These are phyloP conservation scores for Plantago major DNA, from an alignment of 257 asterid genomes.

Conservation along the genomic window DNA sequence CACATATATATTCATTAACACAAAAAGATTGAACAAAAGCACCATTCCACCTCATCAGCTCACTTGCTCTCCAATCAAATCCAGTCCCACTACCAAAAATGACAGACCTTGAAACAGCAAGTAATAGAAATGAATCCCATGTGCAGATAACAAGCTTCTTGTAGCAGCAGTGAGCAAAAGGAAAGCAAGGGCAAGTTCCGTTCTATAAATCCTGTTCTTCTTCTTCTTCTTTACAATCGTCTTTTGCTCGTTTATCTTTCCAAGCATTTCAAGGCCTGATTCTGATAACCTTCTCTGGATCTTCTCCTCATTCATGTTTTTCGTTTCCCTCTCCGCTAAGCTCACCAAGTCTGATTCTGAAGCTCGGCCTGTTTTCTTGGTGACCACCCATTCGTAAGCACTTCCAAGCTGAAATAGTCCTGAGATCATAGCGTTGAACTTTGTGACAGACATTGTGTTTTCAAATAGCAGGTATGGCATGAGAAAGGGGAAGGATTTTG, in stretches of 20 bases:
- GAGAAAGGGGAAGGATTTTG: slow-evolving; percentile 83
- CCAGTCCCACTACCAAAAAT: slow-evolving; percentile 76
- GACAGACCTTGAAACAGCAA: slow-evolving; percentile 84
- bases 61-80: slow-evolving; percentile 87
- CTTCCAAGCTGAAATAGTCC: slow-evolving; percentile 89
- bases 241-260: slow-evolving; percentile 45
- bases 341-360: slow-evolving; percentile 73
- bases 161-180: slow-evolving; percentile 80
- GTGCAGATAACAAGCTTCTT: slow-evolving; percentile 76
- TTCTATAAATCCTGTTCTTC: slow-evolving; percentile 61
- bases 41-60: slow-evolving; percentile 29
- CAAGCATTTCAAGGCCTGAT: slow-evolving; percentile 72
- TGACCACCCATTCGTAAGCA: slow-evolving; percentile 92
- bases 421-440: slow-evolving; percentile 89
- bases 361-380: slow-evolving; percentile 82
- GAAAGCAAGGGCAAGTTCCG: slow-evolving; percentile 78
- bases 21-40: slow-evolving; percentile 13
- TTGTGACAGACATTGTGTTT: slow-evolving; percentile 96
- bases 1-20: slow-evolving; percentile 24
- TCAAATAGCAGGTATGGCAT: slow-evolving; percentile 91
- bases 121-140: slow-evolving; percentile 89
- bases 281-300: slow-evolving; percentile 72
- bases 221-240: slow-evolving; percentile 41
- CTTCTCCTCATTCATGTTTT: slow-evolving; percentile 44
- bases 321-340: slow-evolving; percentile 62